Evolutionary conservation across 495 filamentous ascomycete genomes (phyloP), one percentile per base, ranked within the genome.

Genomic region (Podospora pseudocomata): DNA sequence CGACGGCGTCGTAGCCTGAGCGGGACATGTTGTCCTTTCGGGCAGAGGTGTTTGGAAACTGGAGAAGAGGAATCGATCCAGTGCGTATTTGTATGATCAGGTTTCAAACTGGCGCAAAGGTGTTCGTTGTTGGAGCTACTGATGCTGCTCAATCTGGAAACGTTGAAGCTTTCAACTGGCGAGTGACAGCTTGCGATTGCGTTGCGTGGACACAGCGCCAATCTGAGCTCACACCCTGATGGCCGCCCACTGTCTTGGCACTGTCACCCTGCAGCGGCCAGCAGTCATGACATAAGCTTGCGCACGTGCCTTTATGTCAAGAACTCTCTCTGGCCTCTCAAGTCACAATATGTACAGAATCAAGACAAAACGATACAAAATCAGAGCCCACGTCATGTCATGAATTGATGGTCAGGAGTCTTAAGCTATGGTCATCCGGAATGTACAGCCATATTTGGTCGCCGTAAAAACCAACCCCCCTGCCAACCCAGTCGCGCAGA

Each of bases 1-100:
- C 95, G 72, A 99, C 94, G 67, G 96, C 95, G 81, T 99, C 96
- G 79, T 99, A 98, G 70, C 93, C 92, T 70, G 88, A 83, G 76
- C 90, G 90, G 63, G 93, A 84, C 93, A 96, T 96, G 16, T 65
- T 82, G 53, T 44, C 28, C 30, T 18, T 59, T 20, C 44, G 65
- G 26, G 32, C 64, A 26, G 44, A 18, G 4, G 27, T 13, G 11
- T 60, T 58, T 19, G n/a, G 55, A 30, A 62, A 20, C 23, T 62
- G 6, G 27, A 30, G 0, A 20, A n/a, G 56, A 13, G 56, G 9
- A 20, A 20, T 27, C 20, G 16, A 20, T 55, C 5, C 19, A 28
- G 18, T 59, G 26, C 16, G 20, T 61, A 28, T 27, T 27, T 28
- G 7, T n/a, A 27, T 20, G 27, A 13, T 49, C 13, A 13, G 39